These are phyloP conservation scores for Zalaria obscura DNA, from an alignment of 2,329 filamentous ascomycete species.

Conservation along the genomic window DNA sequence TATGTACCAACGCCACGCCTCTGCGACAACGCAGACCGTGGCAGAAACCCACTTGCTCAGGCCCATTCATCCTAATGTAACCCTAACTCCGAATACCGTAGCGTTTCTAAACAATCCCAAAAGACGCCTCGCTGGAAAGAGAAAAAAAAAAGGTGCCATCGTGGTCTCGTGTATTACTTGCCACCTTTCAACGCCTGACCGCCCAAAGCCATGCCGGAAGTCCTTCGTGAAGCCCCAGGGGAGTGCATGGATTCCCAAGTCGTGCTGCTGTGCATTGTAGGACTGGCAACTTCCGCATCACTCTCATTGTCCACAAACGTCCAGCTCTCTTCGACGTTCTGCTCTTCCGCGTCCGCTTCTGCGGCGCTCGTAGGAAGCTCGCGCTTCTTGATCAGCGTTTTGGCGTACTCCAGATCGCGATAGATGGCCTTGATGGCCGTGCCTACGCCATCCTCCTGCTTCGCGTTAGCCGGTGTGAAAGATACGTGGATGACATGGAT, in stretches of 20 bases:
- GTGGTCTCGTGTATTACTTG: too few relatives aligned
- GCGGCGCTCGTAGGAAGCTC: slow-evolving; percentile 6
- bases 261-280: neutral
- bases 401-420: slow-evolving; percentile 86
- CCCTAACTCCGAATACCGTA: too few relatives aligned
- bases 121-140: too few relatives aligned
- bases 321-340: slow-evolving; percentile 41
- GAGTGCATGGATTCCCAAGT: neutral
- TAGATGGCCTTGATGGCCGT: slow-evolving; percentile 87
- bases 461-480: slow-evolving; percentile 1
- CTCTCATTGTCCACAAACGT: slow-evolving; percentile 64
- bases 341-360: slow-evolving; percentile 16
- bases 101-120: too few relatives aligned
- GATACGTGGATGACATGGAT: neutral
- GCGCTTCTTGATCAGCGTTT: slow-evolving; percentile 58
- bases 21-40: too few relatives aligned
- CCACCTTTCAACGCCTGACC: neutral
- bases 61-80: too few relatives aligned
- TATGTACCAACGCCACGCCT: too few relatives aligned
- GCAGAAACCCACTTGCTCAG: too few relatives aligned
- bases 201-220: neutral
- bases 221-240: neutral
- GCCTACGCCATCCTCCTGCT: slow-evolving; percentile 76
- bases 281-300: slow-evolving; percentile 18
- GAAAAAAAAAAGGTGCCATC: too few relatives aligned